These are phyloP conservation scores for Leccinellum albellum DNA, from an alignment of 768 basidiomycete species.

Conservation along the genomic window DNA sequence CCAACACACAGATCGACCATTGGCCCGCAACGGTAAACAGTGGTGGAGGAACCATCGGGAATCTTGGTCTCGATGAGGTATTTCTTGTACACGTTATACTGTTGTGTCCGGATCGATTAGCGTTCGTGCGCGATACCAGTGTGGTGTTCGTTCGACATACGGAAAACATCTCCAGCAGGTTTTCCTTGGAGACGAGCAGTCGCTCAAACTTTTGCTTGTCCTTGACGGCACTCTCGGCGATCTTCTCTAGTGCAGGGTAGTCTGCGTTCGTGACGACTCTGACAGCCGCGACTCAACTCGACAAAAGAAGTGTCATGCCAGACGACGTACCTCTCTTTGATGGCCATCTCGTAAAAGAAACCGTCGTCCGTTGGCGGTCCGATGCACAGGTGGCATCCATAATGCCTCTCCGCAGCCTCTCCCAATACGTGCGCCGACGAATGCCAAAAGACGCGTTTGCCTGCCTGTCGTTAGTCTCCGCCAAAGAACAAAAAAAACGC, in stretches of 20 bases:
- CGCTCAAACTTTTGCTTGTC: slow-evolving; percentile 98
- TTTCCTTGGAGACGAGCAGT: slow-evolving; percentile 88
- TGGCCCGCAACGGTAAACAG: slow-evolving; percentile 97
- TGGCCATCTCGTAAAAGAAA: slow-evolving; percentile 99
- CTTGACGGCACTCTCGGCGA: slow-evolving; percentile 85
- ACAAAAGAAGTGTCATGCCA: neutral
- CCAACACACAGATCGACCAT: slow-evolving; percentile 98
- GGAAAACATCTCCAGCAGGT: slow-evolving; percentile 93
- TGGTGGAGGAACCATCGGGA: slow-evolving; percentile 93
- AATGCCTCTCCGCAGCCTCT: slow-evolving; percentile 93
- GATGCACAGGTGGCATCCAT: slow-evolving; percentile 94
- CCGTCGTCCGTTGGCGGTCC: slow-evolving; percentile 97
- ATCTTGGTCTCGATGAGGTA: slow-evolving; percentile 95
- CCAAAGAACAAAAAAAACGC: neutral
- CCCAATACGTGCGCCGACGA: slow-evolving; percentile 98
- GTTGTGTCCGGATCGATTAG: slow-evolving; percentile 6
- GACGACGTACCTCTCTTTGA: slow-evolving; percentile 59
- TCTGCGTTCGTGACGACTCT: slow-evolving; percentile 79
- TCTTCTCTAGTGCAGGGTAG: slow-evolving; percentile 84
- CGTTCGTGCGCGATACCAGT: neutral
- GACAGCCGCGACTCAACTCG: neutral
- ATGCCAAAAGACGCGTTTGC: slow-evolving; percentile 99
- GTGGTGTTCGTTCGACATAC: slow-evolving; percentile 45
- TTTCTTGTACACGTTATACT: slow-evolving; percentile 99
- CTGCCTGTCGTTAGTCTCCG: slow-evolving; percentile 31